Evolutionary conservation across 2,329 filamentous ascomycete species (phyloP).

Genomic region (Lojkania enalia): DNA sequence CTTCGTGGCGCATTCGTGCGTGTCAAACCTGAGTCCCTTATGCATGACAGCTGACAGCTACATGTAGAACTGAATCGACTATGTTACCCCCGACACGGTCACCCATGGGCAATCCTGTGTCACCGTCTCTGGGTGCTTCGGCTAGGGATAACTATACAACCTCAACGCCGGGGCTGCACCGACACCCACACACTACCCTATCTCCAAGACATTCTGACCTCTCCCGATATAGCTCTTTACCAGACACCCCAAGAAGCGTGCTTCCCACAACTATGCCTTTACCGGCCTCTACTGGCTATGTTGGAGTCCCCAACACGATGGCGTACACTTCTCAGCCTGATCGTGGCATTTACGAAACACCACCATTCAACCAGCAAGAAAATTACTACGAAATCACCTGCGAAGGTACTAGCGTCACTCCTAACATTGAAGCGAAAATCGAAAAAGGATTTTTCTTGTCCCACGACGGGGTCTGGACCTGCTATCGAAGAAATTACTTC

Average conservation of each 20-base stretch:
- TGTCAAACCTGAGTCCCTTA: conserved; percentile 32
- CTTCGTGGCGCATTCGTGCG: conserved; percentile 38
- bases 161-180: conserved; percentile 42
- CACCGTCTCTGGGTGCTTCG: conserved; percentile 44
- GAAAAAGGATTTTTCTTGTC: conserved; percentile 85
- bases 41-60: conserved; percentile 47
- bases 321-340: conserved; percentile 24
- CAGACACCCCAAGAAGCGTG: conserved; percentile 44
- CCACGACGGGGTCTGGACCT: conserved; percentile 83
- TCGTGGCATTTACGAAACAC: conserved; percentile 33
- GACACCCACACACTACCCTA: conserved; percentile 35
- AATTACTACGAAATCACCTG: conserved; percentile 66
- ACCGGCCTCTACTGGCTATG: conserved; percentile 21
- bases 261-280: conserved; percentile 37
- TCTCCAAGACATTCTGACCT: conserved; percentile 43
- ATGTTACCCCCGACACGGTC: conserved; percentile 52
- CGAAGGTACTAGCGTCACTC: conserved; percentile 62
- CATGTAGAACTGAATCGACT: conserved; percentile 49
- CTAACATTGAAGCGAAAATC: conserved; percentile 77
- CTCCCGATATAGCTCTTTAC: conserved; percentile 38
- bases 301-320: conserved; percentile 20
- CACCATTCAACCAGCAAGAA: conserved; percentile 52
- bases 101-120: conserved; percentile 47
- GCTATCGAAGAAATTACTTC: conserved; percentile 90
- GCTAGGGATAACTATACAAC: conserved; percentile 52